Base-by-base conservation (phyloP, 2,329 filamentous ascomycete species). In the Plenodomus biglobosus region DNA sequence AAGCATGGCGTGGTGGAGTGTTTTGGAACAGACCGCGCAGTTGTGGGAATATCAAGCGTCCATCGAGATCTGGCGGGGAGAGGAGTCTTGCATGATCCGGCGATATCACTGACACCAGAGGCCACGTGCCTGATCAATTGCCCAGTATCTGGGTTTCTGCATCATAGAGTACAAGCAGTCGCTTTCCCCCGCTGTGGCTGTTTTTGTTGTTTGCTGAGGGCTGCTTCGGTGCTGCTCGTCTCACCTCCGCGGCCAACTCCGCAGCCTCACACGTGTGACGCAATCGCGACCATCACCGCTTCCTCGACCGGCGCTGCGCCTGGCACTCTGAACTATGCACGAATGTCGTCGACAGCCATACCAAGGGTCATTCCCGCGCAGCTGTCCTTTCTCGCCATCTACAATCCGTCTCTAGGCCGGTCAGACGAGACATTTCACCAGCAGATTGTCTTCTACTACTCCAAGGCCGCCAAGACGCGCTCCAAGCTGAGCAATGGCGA, bases 381-480 rank as follows among this genome's bases (percentile, higher is more conserved):
- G 67, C 83, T 97, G 22, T 88, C 89, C 62, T 97, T 94, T 71
- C 81, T 99, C 38, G 85, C 92, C 69, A 95, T 99, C 70, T 99
- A 95, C 79, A 97, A 95, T 71, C 94, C 95, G 27, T 84, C 86
- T 5, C 81, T 95, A 38, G 86, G 88, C 62, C 79, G 69, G 30
- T 82, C 81, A 70, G 87, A 91, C 68, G 87, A 90, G 66, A 87
- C 85, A 2, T 76, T 92, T 55, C 78, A 82, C 42, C 81, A 92
- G 61, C 90, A 99, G 74, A 90, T 97, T 55, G 89, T 96, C 60
- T 99, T 96, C 78, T 96, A 95, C 75, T 87, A 88, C 62, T 90
- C 89, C 13, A 65, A 55, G 40, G 61, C 68, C 34, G 59, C 64
- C n/a, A 55, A 68, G 53, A 57, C 62, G 42, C 64, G 64, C 40